Conservation (phyloP, 441 rosid genomes). For the Syzygium malaccense region DNA sequence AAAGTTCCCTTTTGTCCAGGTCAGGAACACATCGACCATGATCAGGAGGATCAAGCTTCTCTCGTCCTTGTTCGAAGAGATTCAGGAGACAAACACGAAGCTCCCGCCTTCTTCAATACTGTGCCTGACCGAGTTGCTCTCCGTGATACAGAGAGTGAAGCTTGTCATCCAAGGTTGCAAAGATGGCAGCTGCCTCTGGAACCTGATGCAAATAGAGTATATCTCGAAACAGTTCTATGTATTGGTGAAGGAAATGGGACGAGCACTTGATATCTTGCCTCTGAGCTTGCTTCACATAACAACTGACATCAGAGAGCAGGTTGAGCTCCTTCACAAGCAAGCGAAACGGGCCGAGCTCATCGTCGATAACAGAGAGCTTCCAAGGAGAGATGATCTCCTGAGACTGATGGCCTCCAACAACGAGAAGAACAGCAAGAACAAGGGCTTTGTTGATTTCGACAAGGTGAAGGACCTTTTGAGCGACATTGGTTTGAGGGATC, state of each 20-base stretch:
- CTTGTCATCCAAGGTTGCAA: slow-evolving; percentile 36
- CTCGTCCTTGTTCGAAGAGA: slow-evolving; percentile 50
- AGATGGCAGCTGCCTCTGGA: slow-evolving; percentile 46
- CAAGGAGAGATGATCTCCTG: slow-evolving; percentile 35
- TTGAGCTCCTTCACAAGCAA: slow-evolving; percentile 63
- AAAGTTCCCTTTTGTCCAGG: slow-evolving; percentile 37
- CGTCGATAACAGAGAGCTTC: slow-evolving; percentile 34
- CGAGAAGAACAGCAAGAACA: slow-evolving; percentile 31
- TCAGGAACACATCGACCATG: slow-evolving; percentile 38
- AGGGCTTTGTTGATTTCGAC: slow-evolving; percentile 21
- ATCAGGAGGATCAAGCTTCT: slow-evolving; percentile 49
- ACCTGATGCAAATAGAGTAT: slow-evolving; percentile 26
- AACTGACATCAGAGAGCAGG: slow-evolving; percentile 49
- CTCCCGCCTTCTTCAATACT: slow-evolving; percentile 57
- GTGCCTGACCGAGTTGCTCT: slow-evolving; percentile 51
- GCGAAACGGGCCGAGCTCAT: slow-evolving; percentile 39
- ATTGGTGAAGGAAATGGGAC: slow-evolving; percentile 54
- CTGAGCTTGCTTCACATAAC: slow-evolving; percentile 40
- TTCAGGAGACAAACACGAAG: slow-evolving; percentile 23
- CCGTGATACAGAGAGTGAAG: slow-evolving; percentile 38
- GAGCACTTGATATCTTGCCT: slow-evolving; percentile 53
- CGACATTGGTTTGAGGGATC: slow-evolving; percentile 38
- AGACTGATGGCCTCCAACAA: slow-evolving; percentile 30
- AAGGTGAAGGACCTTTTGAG: slow-evolving; percentile 27
- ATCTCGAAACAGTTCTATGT: slow-evolving; percentile 42